phyloP scores from a whole-genome alignment of 2,329 filamentous ascomycete species.

The Akanthomyces lecanii region DNA sequence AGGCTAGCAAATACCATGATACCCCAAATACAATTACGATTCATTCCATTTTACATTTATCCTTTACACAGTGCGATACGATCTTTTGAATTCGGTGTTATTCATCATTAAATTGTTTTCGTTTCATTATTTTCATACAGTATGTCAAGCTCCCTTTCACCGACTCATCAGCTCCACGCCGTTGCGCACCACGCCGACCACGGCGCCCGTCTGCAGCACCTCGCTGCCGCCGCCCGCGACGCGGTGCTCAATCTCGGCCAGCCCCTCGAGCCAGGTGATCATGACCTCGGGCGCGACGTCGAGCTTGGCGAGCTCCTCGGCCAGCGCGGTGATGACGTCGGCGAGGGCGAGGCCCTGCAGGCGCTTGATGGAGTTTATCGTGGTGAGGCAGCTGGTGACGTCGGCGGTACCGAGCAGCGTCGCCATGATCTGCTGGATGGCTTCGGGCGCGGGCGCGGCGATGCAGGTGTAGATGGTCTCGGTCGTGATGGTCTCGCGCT shows the following conservation, averaged over 20 bases:
- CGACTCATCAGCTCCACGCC: conserved; percentile 69
- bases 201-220: conserved; percentile 82
- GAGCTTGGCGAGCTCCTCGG: conserved; percentile 75
- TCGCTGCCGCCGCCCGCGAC: conserved; percentile 85
- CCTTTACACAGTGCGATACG: no score
- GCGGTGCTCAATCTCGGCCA: conserved; percentile 90
- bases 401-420: conserved; percentile 82
- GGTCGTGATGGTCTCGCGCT: conserved; percentile 76
- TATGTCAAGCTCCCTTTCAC: conserved; percentile 19
- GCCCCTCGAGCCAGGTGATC: conserved; percentile 84
- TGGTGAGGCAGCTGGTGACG: conserved; percentile 82
- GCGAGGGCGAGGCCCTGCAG: conserved; percentile 84
- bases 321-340: conserved; percentile 83
- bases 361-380: conserved; percentile 82
- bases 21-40: background rate
- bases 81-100: background rate
- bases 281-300: conserved; percentile 84
- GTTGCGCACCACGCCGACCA: conserved; percentile 82
- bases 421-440: conserved; percentile 77
- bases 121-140: conserved; percentile 6
- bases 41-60: background rate
- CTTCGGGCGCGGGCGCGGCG: conserved; percentile 85
- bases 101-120: conserved; percentile 1
- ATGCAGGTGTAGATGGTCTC: conserved; percentile 98
- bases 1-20: background rate